Evolutionary conservation across 495 filamentous ascomycete species (phyloP).

Genomic region (Talaromyces liani): DNA sequence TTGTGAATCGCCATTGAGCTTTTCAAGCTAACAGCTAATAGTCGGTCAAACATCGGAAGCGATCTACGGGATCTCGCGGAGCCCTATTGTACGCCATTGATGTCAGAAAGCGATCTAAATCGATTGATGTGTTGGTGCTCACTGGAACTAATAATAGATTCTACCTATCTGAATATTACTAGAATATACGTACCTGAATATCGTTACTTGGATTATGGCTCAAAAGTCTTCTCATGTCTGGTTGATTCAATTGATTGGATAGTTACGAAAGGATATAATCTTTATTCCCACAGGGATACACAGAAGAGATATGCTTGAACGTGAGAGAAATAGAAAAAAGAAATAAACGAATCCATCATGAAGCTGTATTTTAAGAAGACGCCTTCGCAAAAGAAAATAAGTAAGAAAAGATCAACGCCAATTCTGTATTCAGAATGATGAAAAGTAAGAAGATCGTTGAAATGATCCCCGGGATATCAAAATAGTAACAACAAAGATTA

Average conservation of each 20-base stretch:
- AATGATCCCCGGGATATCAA: conserved; percentile 22
- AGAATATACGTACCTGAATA: not conserved
- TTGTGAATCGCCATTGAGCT: too few relatives aligned
- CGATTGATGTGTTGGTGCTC: not conserved
- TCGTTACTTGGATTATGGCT: not conserved
- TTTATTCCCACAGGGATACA: not conserved
- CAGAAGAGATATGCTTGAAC: not conserved
- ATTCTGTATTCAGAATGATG: conserved; percentile 8
- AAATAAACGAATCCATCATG: not conserved
- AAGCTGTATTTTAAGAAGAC: not conserved
- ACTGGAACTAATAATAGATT: not conserved
- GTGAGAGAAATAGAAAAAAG: not conserved
- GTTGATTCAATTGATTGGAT: not conserved
- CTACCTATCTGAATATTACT: not conserved
- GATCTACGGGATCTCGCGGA: not conserved
- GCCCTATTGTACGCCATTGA: not conserved
- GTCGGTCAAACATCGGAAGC: not conserved
- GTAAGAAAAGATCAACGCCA: conserved; percentile 10
- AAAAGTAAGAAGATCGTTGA: conserved; percentile 1
- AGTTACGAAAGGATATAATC: not conserved
- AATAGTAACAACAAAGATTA: conserved; percentile 17
- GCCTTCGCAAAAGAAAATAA: conserved; percentile 8
- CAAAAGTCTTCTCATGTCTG: not conserved
- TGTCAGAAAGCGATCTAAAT: not conserved
- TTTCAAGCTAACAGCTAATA: not conserved